Evolutionary conservation across 164 flowering plant species (phyloP), one percentile per base, ranked within the genome.

Genomic region (Dillenia turbinata): DNA sequence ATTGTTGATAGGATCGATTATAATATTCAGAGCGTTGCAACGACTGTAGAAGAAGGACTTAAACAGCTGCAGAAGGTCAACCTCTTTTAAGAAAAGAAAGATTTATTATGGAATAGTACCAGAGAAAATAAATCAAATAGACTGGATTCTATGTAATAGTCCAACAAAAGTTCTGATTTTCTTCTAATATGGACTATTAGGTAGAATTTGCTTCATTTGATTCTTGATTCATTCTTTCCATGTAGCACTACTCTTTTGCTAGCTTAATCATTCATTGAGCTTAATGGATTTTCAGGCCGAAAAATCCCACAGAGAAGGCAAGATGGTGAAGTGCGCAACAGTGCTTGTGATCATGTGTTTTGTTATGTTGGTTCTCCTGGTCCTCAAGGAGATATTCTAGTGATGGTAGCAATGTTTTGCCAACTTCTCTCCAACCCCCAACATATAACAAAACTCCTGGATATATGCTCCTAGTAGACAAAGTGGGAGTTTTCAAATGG

Each of bases 1-100:
- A 92, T 95, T 48, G 88, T 95, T 64, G 99, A 95, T 69, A 76
- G 97, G 67, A 90, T 95, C 71, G 99, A 95, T 73, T 82, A 91
- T 85, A 92, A 95, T 69, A 81, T 92, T 70, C 96, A 92, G 76
- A 92, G 82, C 69, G 97, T 90, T n/a, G 89, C 97, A 2, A 73
- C 86, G 52, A 62, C 97, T 54, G 89, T 92, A 14, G 92, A 95
- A 55, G 88, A 95, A 55, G 99, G 99, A 44, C 76, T 81, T 17
- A 95, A 90, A 74, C 91, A 95, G 62, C 78, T 92, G 53, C 78
- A 87, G 72, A 92, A 90, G 93, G 99, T 94, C 47, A 66, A 64
- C 57, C 58, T 46, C 46, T 12, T 33, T 33, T 33, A 33, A 33
- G 40, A 5, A 33, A 33, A 33, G 40, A 33, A 33, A 33, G 40